phyloP scores from a whole-genome alignment of 163 green algal genomes.

The Chlorella variabilis region DNA sequence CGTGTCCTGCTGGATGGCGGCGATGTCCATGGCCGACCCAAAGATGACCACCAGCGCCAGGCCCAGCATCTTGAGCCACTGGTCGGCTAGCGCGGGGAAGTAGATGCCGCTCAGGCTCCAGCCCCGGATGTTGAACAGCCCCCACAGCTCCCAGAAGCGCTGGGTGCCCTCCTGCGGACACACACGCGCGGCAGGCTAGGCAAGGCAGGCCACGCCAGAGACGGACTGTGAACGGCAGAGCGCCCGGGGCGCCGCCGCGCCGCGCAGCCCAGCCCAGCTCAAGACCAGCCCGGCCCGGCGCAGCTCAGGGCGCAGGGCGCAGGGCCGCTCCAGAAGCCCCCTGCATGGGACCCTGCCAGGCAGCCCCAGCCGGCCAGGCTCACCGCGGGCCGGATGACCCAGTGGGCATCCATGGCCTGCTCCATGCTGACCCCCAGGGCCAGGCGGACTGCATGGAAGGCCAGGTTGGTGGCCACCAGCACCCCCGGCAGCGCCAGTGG shows the following conservation, averaged over 20 bases:
- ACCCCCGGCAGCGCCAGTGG: slow-evolving; percentile 72
- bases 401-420: slow-evolving; percentile 66
- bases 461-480: slow-evolving; percentile 63
- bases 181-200: not conserved
- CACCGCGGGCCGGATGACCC: slow-evolving; percentile 72
- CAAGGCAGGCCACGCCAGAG: not conserved
- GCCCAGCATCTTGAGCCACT: slow-evolving; percentile 52
- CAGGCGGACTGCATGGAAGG: slow-evolving; percentile 71
- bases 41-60: slow-evolving; percentile 86
- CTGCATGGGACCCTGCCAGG: too few relatives aligned
- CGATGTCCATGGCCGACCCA: slow-evolving; percentile 65
- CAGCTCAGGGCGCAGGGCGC: too few relatives aligned
- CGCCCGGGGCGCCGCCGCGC: too few relatives aligned
- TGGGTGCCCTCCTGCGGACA: slow-evolving; percentile 18
- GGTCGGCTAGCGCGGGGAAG: slow-evolving; percentile 54
- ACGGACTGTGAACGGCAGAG: too few relatives aligned
- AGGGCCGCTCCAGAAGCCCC: too few relatives aligned
- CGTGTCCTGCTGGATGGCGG: slow-evolving; percentile 68
- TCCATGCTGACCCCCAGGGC: slow-evolving; percentile 57
- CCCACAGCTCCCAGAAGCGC: slow-evolving; percentile 71
- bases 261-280: too few relatives aligned
- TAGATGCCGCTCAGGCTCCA: slow-evolving; percentile 61
- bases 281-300: too few relatives aligned
- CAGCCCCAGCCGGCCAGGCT: too few relatives aligned
- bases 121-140: slow-evolving; percentile 75